These are phyloP conservation scores for Mucor piriformis DNA, from an alignment of 371 early-diverging fungal species.

Conservation along the genomic window DNA sequence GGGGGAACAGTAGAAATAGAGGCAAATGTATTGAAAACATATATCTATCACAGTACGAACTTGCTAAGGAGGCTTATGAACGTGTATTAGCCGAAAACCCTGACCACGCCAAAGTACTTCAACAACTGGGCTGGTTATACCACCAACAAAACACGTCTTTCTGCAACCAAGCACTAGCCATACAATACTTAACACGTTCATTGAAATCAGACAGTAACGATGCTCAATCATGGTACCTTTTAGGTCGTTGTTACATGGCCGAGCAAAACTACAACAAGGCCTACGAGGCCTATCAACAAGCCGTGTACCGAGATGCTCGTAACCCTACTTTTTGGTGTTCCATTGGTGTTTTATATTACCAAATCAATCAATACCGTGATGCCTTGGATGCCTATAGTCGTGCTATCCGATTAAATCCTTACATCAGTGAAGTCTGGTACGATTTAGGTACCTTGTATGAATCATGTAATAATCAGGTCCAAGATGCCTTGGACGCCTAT, in stretches of 20 bases:
- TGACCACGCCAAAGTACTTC: slow-evolving; percentile 90
- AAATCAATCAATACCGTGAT: slow-evolving; percentile 92
- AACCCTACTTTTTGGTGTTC: slow-evolving; percentile 98
- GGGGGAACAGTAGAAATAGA: too few species aligned
- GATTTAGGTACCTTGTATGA: slow-evolving; percentile 95
- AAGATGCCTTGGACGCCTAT: slow-evolving; percentile 96
- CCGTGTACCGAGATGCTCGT: slow-evolving; percentile 88
- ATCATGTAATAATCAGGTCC: slow-evolving; percentile 93
- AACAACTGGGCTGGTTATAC: slow-evolving; percentile 94
- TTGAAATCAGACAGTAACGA: slow-evolving; percentile 83
- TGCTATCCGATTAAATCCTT: slow-evolving; percentile 90
- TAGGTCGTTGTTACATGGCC: slow-evolving; percentile 95
- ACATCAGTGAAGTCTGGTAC: slow-evolving; percentile 94
- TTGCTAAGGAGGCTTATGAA: slow-evolving; percentile 91
- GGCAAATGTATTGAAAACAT: too few species aligned
- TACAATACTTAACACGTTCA: slow-evolving; percentile 75
- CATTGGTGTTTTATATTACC: slow-evolving; percentile 94
- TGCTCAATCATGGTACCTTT: slow-evolving; percentile 90
- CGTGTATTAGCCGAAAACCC: slow-evolving; percentile 86
- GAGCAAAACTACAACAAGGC: slow-evolving; percentile 92
- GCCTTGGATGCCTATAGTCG: slow-evolving; percentile 95
- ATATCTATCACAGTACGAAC: slow-evolving; percentile 64
- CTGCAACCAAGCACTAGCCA: slow-evolving; percentile 81
- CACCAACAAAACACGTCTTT: slow-evolving; percentile 79
- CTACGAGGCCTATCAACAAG: slow-evolving; percentile 96